These are phyloP conservation scores for Aspergillus sp. DNA, from an alignment of 2,329 filamentous ascomycete genomes.

Conservation along the genomic window DNA sequence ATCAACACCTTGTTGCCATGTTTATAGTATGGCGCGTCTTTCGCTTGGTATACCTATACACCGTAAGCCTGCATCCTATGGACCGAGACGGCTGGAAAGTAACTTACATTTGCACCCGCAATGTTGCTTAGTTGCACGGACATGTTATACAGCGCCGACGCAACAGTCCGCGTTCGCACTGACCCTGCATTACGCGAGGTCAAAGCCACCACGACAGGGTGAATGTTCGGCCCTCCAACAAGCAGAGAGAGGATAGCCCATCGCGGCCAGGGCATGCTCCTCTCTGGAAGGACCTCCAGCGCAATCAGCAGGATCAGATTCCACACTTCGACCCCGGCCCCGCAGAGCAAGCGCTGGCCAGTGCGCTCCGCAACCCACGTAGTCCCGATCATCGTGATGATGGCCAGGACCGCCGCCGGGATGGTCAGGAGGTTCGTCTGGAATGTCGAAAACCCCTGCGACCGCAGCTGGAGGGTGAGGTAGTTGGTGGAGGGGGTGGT, in stretches of 20 bases:
- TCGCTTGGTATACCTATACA: conserved; percentile 37
- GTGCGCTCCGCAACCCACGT: conserved; percentile 52
- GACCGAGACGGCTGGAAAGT: not conserved
- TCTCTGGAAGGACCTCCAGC: conserved; percentile 44
- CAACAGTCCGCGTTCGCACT: conserved; percentile 35
- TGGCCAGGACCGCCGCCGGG: conserved; percentile 51
- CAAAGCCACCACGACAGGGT: conserved; percentile 17
- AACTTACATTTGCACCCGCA: conserved; percentile 20
- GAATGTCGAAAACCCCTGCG: conserved; percentile 51
- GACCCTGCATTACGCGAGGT: conserved; percentile 34
- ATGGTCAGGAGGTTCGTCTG: conserved; percentile 58
- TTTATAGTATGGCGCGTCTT: conserved; percentile 54
- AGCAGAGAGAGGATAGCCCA: conserved; percentile 49
- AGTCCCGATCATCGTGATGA: conserved; percentile 52
- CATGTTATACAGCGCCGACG: conserved; percentile 41
- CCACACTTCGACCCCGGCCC: conserved; percentile 51
- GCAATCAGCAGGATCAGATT: conserved; percentile 50
- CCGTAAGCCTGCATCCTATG: not conserved
- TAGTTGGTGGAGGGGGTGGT: conserved; percentile 33
- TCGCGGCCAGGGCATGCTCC: conserved; percentile 48
- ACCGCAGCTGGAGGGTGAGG: conserved; percentile 34
- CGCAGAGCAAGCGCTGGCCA: conserved; percentile 52
- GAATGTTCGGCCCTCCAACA: conserved; percentile 49
- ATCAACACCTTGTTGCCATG: conserved; percentile 55
- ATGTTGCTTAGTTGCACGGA: conserved; percentile 33